Percentiles rank a stretch among this genome's conserved stretches.
Conservation (phyloP, 768 basidiomycete genomes). For the Omphalotus guepiniiformis region DNA sequence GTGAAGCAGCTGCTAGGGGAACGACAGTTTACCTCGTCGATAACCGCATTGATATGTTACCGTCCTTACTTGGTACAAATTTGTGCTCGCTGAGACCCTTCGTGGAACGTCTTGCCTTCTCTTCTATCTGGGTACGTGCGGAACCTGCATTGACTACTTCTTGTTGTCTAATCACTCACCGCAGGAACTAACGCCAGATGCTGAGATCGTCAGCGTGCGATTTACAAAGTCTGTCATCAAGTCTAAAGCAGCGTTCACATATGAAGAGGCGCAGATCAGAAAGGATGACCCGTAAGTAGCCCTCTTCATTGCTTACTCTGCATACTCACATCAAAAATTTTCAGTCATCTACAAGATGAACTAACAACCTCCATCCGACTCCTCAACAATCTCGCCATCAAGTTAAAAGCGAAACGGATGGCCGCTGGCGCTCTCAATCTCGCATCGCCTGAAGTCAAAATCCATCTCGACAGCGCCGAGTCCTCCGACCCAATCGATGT, state of each 20-base stretch:
- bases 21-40: constrained; percentile 98
- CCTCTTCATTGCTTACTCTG: constrained; percentile 1
- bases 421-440: constrained; percentile 95
- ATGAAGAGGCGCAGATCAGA: constrained; percentile 90
- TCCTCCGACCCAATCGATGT: constrained; percentile 96
- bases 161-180: constrained; percentile 11
- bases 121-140: constrained; percentile 85
- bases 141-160: neutral
- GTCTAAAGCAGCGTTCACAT: constrained; percentile 94
- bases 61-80: constrained; percentile 89
- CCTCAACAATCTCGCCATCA: constrained; percentile 80
- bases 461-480: constrained; percentile 89
- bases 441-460: constrained; percentile 97
- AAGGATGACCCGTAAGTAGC: constrained; percentile 83
- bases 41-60: constrained; percentile 98
- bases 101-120: constrained; percentile 94
- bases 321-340: neutral
- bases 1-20: constrained; percentile 90
- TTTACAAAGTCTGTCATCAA: constrained; percentile 97
- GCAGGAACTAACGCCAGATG: constrained; percentile 86
- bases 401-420: constrained; percentile 85
- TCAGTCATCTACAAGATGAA: constrained; percentile 71
- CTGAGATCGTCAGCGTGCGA: constrained; percentile 83
- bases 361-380: constrained; percentile 84
- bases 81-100: constrained; percentile 88